A percentile compares a stretch with the other conserved stretches of the same genome.
phyloP scores from a whole-genome alignment of 108 stramenopile species.

The Cyclostephanos tholiformis region DNA sequence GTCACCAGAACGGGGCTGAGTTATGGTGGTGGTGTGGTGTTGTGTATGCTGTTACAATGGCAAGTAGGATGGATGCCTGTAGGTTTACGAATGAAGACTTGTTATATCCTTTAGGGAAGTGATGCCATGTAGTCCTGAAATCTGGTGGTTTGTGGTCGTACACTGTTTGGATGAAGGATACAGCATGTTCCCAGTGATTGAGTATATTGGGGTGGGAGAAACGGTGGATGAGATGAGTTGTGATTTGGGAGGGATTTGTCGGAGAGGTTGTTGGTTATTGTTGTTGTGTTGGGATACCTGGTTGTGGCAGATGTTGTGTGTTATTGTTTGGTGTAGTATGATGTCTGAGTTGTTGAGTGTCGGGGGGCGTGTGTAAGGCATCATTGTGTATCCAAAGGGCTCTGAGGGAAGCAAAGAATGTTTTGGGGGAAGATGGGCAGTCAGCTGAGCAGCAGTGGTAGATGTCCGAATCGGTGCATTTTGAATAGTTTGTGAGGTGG shows the following conservation, averaged over 20 bases:
- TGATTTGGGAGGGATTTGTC: background rate
- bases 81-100: background rate
- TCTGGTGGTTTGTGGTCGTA: background rate
- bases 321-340: no score
- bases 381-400: background rate
- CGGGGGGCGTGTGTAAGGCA: background rate
- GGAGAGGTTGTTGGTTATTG: no score
- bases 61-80: background rate
- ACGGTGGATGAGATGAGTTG: background rate
- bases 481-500: background rate
- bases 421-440: background rate
- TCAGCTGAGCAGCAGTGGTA: background rate
- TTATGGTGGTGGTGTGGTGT: background rate
- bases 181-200: background rate
- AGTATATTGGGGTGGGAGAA: background rate
- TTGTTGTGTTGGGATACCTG: no score
- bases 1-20: conserved; percentile 15
- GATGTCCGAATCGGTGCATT: background rate
- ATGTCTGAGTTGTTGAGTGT: background rate
- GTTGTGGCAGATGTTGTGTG: background rate
- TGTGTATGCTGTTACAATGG: background rate
- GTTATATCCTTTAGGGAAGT: background rate
- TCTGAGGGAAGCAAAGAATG: background rate
- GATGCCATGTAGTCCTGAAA: background rate
- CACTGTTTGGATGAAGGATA: background rate